Evolutionary conservation across 371 early-diverging fungal genomes (phyloP).

Genomic region (Nematocida ironsii): DNA sequence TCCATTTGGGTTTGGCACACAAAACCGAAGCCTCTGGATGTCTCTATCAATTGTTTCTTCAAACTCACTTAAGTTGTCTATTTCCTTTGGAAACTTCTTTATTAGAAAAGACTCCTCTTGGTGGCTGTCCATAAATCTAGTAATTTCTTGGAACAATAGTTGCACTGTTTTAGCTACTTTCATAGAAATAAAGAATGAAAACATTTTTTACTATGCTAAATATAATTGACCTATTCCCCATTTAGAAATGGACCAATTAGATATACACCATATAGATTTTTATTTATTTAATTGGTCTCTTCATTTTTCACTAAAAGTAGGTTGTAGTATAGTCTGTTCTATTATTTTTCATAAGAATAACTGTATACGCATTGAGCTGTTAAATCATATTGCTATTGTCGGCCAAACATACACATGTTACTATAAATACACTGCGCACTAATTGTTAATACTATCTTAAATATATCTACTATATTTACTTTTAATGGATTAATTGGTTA

Average conservation of each 20-base stretch:
- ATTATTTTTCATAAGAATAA: no score
- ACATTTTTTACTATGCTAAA: neutral
- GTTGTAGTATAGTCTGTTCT: no score
- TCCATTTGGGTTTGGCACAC: neutral
- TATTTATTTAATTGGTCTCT: no score
- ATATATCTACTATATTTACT: no score
- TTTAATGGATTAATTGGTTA: no score
- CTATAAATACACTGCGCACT: no score
- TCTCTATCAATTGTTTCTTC: constrained; percentile 3
- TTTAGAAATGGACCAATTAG: neutral
- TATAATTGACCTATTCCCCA: neutral
- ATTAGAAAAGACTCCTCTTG: neutral
- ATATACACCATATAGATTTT: no score
- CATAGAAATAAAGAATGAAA: constrained; percentile 26
- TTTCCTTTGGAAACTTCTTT: neutral
- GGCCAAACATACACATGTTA: no score
- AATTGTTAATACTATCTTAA: no score
- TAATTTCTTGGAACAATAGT: neutral
- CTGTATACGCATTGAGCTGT: no score
- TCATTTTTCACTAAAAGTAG: no score
- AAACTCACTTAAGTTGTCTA: neutral
- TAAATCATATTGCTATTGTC: no score
- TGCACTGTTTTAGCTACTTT: neutral
- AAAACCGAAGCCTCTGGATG: constrained; percentile 7
- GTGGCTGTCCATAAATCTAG: neutral